Evolutionary conservation across 495 filamentous ascomycete genomes (phyloP), one percentile per base, ranked within the genome.

Genomic region (Amniculicola lignicola): DNA sequence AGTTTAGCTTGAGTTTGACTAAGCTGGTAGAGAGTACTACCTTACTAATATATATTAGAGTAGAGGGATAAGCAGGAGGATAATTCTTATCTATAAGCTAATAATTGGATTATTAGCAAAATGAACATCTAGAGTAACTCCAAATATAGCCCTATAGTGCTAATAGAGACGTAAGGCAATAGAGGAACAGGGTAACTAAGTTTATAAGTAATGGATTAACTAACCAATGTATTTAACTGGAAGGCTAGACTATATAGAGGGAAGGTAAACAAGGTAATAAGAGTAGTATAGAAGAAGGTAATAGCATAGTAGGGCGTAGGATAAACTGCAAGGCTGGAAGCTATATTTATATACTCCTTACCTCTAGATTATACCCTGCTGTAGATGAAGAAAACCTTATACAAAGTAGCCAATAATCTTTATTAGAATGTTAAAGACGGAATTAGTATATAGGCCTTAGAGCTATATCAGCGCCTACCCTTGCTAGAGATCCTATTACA

Each of bases 31-130:
- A 39, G n/a, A 39, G 36, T 18, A 18, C 36, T 39, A 39, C 36
- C n/a, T 44, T 15, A 22, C 40, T 44, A 15, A 44, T 22, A 44
- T 44, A 15, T 44, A 15, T 44, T 15, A 15, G 40, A 44, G 40
- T 44, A 44, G 40, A 44, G 40, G 19, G 40, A 44, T 22, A 15
- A 23, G 40, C 40, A 15, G 19, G 40, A 24, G 40, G 19, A 44
- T 6, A 44, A 24, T 44, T 44, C 3, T 44, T 15, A 22, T 44
- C 40, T 15, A 44, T 44, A 15, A 44, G 15, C 15, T 44, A 44
- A 44, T 44, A 44, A 44, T 44, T 44, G 21, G 37, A 44, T 44
- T 24, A 15, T 44, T 15, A 44, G 40, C 40, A 44, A 44, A 44
- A 44, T 44, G 19, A 25, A 44, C 36, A 39, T 39, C n/a, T 39